Base-by-base conservation (phyloP, 2,329 filamentous ascomycete genomes). In the Knufia fluminis region DNA sequence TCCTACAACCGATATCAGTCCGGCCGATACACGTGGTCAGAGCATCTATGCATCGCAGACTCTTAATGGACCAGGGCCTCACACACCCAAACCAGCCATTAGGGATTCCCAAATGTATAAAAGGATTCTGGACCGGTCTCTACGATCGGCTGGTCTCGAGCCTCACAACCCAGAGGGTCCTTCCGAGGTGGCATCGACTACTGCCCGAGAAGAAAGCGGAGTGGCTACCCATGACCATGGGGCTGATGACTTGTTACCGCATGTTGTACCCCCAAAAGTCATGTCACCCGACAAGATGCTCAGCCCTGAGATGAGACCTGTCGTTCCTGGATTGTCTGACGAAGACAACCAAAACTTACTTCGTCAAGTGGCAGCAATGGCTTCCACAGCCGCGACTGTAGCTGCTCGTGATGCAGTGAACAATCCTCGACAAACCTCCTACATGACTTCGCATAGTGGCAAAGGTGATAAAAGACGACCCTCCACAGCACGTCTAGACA, bases 51-150 rank as follows among this genome's bases (percentile, higher is more conserved):
- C 61, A 10, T 60, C 60, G n/a, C 61, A 65, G 12, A 42, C 42
- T 6, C 28, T 55, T 17, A 50, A 59, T 17, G 57, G 59, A 3
- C 59, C 59, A 39, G 61, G 70, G 3, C 73, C 80, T 36, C 67
- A 54, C 43, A 45, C 72, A 6, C 71, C 74, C 33, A 74, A 74
- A 48, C 70, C 76, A 17, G 86, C 94, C 55, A 86, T 97, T 54
- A 82, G 89, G 40, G 88, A 95, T 50, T 88, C 87, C 35, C 82
- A 89, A 57, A 72, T 97, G 22, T 97, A 97, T 70, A 95, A 92
- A 67, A 84, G 89, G 50, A 94, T 97, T 54, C 73, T 97, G 3
- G 89, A 87, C 3, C 90, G 96, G 67, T 94, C 90, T 3, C 69
- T 96, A 56, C 87, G 84, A 61, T 86, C 94, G 60, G 83, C 86